These are phyloP conservation scores for Blastosporella zonata DNA, from an alignment of 1,284 basidiomycete species.

Conservation along the genomic window DNA sequence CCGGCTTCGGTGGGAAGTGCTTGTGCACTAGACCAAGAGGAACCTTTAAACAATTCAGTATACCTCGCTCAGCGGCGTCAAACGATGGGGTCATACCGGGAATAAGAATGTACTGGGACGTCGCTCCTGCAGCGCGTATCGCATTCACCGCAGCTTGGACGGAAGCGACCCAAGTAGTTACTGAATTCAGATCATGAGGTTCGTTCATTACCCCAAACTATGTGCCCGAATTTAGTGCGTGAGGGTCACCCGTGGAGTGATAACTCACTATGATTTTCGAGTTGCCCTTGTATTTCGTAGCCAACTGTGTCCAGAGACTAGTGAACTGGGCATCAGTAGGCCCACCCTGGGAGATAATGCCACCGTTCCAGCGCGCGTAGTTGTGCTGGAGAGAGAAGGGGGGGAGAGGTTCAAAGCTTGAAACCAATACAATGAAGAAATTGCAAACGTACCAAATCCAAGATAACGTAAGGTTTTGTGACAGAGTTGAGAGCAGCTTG, in stretches of 20 bases:
- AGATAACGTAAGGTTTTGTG: conserved; percentile 43
- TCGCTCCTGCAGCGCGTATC: conserved; percentile 46
- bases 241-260: background rate
- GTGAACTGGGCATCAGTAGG: conserved; percentile 51
- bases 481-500: conserved; percentile 45
- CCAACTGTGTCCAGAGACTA: conserved; percentile 51
- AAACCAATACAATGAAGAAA: background rate
- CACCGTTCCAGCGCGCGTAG: conserved; percentile 50
- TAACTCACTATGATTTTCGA: conserved; percentile 41
- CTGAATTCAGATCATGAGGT: conserved; percentile 43
- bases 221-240: background rate
- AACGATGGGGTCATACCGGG: conserved; percentile 27
- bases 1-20: conserved; percentile 51
- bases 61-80: background rate
- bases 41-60: conserved; percentile 16
- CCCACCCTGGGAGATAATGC: conserved; percentile 51
- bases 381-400: conserved; percentile 34
- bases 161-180: conserved; percentile 42
- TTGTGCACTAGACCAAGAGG: conserved; percentile 38
- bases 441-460: conserved; percentile 37
- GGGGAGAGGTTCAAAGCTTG: background rate
- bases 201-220: conserved; percentile 51
- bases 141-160: conserved; percentile 50
- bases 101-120: conserved; percentile 45
- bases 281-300: conserved; percentile 47